Base-by-base conservation (phyloP, 176 grass and related monocot species). In the Carex cristatella region DNA sequence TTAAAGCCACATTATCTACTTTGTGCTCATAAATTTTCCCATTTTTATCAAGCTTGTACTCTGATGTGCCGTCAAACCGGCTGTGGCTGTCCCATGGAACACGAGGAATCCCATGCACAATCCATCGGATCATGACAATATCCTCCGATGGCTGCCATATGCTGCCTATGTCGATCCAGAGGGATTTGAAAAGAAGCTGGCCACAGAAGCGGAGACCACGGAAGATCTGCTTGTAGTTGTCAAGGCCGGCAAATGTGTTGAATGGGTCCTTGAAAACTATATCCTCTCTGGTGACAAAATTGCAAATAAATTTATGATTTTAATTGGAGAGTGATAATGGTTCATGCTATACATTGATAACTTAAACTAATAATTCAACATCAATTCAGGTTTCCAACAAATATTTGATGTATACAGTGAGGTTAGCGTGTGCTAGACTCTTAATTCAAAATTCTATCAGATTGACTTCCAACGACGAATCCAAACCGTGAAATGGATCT, bases 81-180 rank as follows among this genome's bases (percentile, higher is more conserved):
- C 93, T 91, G 61, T 95, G 91, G 38, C 88, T 84, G 18, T 95
- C 91, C 96, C 96, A 99, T 5, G 96, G 96, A 28, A 99, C 93
- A 49, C 91, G 85, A 71, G 93, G 96, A 74, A 95, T 92, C 62
- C 96, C 93, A 1, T 99, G 96, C 55, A 89, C 88, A 66, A 94
- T 99, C 96, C 96, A 99, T 64, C 96, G 93, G 67, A 99, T 99
- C 96, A 99, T 99, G 69, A 99, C 89, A 48, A 86, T 84, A 77
- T 92, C 90, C 60, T 99, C 93, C 7, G 87, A 91, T 80, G 96
- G 96, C 81, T 99, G 96, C 96, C 96, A 99, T 74, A 99, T 90
- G 61, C 91, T 95, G 38, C 91, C 91, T 69, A 95, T 95, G 83
- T 95, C 90, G 7, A 99, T 87, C 93, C 89, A 93, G 81, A 94